Evolutionary conservation across 1,139 yeast genomes (phyloP).

Genomic region (Suhomyces anneliseae): DNA sequence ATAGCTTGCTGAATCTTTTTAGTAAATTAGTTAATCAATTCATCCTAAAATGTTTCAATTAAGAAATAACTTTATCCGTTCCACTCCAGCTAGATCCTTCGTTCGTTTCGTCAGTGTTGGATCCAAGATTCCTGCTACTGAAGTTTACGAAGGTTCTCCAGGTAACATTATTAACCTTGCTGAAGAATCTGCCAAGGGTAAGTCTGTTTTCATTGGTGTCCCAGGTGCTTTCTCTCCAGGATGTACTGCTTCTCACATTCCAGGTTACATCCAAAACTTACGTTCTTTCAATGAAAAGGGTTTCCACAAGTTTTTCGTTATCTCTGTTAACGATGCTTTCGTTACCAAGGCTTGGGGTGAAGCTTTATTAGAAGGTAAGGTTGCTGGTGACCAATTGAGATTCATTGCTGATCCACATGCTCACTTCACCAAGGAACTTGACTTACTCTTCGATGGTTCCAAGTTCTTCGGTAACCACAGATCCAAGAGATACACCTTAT

Average conservation of each 20-base stretch:
- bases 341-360: conserved; percentile 81
- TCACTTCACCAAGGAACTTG: conserved; percentile 64
- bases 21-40: background rate
- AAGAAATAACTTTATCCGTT: background rate
- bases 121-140: conserved; percentile 54
- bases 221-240: conserved; percentile 94
- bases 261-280: conserved; percentile 63
- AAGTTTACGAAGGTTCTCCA: conserved; percentile 66
- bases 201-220: conserved; percentile 70
- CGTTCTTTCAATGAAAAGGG: conserved; percentile 65
- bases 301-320: conserved; percentile 55
- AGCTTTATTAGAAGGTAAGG: conserved; percentile 30
- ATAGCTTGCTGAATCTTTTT: background rate
- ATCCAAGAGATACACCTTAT: conserved; percentile 72
- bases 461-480: conserved; percentile 45
- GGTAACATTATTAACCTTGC: conserved; percentile 63
- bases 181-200: conserved; percentile 52
- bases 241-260: conserved; percentile 75
- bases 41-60: conserved; percentile 4
- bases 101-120: conserved; percentile 47
- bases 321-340: conserved; percentile 84
- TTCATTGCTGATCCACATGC: conserved; percentile 80
- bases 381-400: conserved; percentile 41
- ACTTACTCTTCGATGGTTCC: conserved; percentile 40
- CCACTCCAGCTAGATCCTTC: conserved; percentile 7